Percentiles rank a stretch among this genome's conserved stretches.
These are phyloP conservation scores for Ophiostoma montium DNA, from an alignment of 2,329 filamentous ascomycete species.

Conservation along the genomic window DNA sequence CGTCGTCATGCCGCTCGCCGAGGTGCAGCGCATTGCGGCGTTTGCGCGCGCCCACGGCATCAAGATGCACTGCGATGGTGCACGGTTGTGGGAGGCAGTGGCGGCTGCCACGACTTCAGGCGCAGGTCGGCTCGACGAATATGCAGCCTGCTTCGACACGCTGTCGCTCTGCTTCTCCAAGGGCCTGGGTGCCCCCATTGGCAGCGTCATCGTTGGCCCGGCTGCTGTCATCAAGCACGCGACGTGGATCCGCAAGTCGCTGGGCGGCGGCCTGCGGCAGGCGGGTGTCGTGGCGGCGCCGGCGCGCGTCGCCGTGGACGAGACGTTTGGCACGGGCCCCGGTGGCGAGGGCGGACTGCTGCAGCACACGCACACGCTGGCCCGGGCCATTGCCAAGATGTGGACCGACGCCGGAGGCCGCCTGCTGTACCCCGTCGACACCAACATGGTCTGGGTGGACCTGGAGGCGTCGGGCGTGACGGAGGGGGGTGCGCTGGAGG, in stretches of 20 bases:
- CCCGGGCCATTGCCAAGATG: constrained; percentile 42
- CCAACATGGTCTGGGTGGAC: constrained; percentile 88
- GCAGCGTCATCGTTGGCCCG: constrained; percentile 30
- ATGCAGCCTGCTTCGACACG: constrained; percentile 33
- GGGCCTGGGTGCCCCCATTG: constrained; percentile 37
- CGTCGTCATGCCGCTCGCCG: constrained; percentile 60
- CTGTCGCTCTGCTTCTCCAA: constrained; percentile 46
- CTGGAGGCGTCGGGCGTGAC: constrained; percentile 43
- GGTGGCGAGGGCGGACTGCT: constrained; percentile 48
- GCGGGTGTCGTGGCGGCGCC: constrained; percentile 63
- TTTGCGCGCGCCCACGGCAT: constrained; percentile 46
- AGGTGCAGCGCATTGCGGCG: constrained; percentile 52
- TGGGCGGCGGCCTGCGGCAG: constrained; percentile 68
- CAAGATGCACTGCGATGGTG: constrained; percentile 36
- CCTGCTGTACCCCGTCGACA: constrained; percentile 56
- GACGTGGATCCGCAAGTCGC: constrained; percentile 64
- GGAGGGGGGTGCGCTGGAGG: constrained; percentile 22
- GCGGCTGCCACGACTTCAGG: too few species aligned
- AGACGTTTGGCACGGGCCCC: constrained; percentile 53
- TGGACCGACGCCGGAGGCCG: constrained; percentile 60
- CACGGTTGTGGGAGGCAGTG: constrained; percentile 36
- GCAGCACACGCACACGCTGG: constrained; percentile 43
- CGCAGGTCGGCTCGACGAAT: constrained; percentile 27
- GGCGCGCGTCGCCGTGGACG: constrained; percentile 62
- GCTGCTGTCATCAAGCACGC: constrained; percentile 48